Conservation (phyloP, 495 filamentous ascomycete genomes). For the Thermothielavioides terrestris region DNA sequence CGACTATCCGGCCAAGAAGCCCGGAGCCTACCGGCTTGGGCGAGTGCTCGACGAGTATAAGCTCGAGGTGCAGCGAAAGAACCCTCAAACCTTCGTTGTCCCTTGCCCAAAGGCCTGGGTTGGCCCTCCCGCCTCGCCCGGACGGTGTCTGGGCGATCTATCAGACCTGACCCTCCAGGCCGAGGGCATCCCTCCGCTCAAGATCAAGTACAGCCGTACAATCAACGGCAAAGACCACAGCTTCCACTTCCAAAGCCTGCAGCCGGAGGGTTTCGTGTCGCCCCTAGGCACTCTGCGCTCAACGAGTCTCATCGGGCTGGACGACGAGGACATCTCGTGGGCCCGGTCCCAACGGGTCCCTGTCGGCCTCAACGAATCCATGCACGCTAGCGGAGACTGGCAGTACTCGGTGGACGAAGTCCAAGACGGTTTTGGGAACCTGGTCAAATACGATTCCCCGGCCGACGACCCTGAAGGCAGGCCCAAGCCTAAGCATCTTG, state of each 20-base stretch:
- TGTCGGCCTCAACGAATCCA: slow-evolving; percentile 80
- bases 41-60: slow-evolving; percentile 87
- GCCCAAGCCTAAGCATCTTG: slow-evolving; percentile 52
- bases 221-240: slow-evolving; percentile 68
- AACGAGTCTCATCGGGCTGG: slow-evolving; percentile 44
- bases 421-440: slow-evolving; percentile 79
- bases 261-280: slow-evolving; percentile 76
- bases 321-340: slow-evolving; percentile 67
- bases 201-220: slow-evolving; percentile 79
- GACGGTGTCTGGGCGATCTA: slow-evolving; percentile 70
- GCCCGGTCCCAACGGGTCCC: slow-evolving; percentile 62
- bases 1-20: slow-evolving; percentile 61
- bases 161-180: slow-evolving; percentile 77
- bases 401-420: slow-evolving; percentile 86
- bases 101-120: slow-evolving; percentile 71
- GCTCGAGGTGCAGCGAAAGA: slow-evolving; percentile 72
- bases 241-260: slow-evolving; percentile 80
- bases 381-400: slow-evolving; percentile 70
- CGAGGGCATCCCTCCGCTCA: slow-evolving; percentile 82
- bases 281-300: slow-evolving; percentile 54
- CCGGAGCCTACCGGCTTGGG: slow-evolving; percentile 75
- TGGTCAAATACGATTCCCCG: slow-evolving; percentile 65
- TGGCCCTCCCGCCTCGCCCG: slow-evolving; percentile 51
- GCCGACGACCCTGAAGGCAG: slow-evolving; percentile 55
- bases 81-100: slow-evolving; percentile 70